phyloP scores from a whole-genome alignment of 1,284 basidiomycete species.

The Puccinia triticina region DNA sequence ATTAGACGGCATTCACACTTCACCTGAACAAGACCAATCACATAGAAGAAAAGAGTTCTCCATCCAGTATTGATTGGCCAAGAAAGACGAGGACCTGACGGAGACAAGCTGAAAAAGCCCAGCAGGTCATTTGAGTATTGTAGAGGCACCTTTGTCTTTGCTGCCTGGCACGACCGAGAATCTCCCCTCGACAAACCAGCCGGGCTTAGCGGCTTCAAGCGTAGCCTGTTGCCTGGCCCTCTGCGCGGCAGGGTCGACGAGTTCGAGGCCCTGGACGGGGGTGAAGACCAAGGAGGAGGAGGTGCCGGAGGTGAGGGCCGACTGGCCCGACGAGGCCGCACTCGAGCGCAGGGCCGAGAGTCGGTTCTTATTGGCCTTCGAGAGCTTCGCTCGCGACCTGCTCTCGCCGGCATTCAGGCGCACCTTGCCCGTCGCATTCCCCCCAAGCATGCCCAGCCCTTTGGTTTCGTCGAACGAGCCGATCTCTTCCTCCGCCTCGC shows the following conservation, averaged over 20 bases:
- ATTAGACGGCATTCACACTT: neutral
- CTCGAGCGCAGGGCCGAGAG: slow-evolving; percentile 65
- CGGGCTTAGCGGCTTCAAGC: slow-evolving; percentile 87
- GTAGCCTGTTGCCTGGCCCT: slow-evolving; percentile 62
- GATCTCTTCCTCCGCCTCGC: slow-evolving; percentile 91
- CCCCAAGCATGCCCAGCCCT: slow-evolving; percentile 90
- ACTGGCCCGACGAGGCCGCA: slow-evolving; percentile 60
- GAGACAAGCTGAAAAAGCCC: neutral
- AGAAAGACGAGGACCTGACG: neutral
- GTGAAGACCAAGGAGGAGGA: slow-evolving; percentile 51
- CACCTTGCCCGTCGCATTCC: slow-evolving; percentile 79
- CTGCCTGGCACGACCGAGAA: slow-evolving; percentile 64
- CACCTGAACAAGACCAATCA: neutral
- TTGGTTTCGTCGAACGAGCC: slow-evolving; percentile 95
- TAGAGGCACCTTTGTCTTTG: slow-evolving; percentile 34
- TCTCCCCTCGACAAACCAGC: slow-evolving; percentile 83
- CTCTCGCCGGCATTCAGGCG: slow-evolving; percentile 81
- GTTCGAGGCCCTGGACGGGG: slow-evolving; percentile 67
- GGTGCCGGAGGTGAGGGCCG: slow-evolving; percentile 38
- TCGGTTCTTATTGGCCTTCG: slow-evolving; percentile 90
- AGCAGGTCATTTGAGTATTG: slow-evolving; percentile 11
- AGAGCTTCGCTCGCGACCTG: slow-evolving; percentile 93
- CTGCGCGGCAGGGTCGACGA: slow-evolving; percentile 77
- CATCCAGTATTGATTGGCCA: neutral
- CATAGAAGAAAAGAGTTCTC: too few species aligned